phyloP scores from a whole-genome alignment of 441 rosid species.

The Erodium trifolium region DNA sequence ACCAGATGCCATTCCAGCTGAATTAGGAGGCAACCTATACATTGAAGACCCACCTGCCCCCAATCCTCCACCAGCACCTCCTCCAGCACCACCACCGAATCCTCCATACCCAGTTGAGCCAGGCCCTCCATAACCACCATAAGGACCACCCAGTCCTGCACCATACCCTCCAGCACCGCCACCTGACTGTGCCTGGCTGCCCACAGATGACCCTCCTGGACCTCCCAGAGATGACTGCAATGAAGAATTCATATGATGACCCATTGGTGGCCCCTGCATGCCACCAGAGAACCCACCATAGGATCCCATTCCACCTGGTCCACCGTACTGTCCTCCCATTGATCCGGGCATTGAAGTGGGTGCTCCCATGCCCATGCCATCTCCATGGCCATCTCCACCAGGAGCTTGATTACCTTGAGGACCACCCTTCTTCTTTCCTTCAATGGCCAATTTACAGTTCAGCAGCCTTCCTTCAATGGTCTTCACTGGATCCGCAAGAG shows the following conservation, averaged over 20 bases:
- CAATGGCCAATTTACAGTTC: conserved; percentile 66
- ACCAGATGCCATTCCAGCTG: conserved; percentile 46
- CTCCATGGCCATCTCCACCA: conserved; percentile 29
- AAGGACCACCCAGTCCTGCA: conserved; percentile 25
- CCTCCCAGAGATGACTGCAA: conserved; percentile 26
- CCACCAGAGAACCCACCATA: conserved; percentile 26
- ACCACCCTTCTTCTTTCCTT: conserved; percentile 57
- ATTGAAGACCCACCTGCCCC: conserved; percentile 29
- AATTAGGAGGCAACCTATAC: conserved; percentile 56
- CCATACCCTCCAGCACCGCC: conserved; percentile 32
- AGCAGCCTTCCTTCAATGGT: conserved; percentile 67
- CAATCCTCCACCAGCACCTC: conserved; percentile 24
- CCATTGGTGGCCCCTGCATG: conserved; percentile 27
- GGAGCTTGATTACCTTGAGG: conserved; percentile 21
- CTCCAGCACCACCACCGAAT: conserved; percentile 24
- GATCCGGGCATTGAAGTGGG: conserved; percentile 20
- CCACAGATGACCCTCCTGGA: too few species aligned
- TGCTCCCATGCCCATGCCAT: conserved; percentile 47
- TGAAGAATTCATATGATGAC: conserved; percentile 36
- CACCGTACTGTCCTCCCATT: conserved; percentile 32
- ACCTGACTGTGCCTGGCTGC: conserved; percentile 24
- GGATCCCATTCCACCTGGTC: conserved; percentile 34
- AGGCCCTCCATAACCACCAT: conserved; percentile 45
- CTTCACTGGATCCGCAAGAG: conserved; percentile 67
- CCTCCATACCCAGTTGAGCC: conserved; percentile 35